Evolutionary conservation across 148 eudicot genomes (phyloP).

Genomic region (Rhododendron kiyosumense): DNA sequence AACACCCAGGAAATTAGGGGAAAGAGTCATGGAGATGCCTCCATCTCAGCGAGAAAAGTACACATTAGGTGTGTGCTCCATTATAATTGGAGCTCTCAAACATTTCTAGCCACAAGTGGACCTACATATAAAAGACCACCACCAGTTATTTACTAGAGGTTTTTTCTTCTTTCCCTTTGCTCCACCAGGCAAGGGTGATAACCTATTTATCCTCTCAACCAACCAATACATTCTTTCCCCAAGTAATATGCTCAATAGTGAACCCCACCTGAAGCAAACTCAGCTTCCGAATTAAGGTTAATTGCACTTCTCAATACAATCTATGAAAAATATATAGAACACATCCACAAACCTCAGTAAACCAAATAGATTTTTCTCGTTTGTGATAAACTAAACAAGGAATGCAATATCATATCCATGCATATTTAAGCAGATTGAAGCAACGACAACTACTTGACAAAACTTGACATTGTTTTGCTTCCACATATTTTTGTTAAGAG

Average conservation of each 20-base stretch:
- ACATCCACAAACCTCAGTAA: neutral
- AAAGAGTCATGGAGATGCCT: neutral
- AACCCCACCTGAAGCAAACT: neutral
- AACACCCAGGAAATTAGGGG: neutral
- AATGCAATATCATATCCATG: neutral
- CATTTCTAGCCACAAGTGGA: neutral
- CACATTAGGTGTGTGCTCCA: neutral
- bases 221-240: neutral
- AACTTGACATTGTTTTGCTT: neutral
- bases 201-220: neutral
- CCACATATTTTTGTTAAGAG: neutral
- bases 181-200: neutral
- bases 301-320: too few species aligned
- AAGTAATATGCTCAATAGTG: neutral
- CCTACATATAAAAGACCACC: neutral
- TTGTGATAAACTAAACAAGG: neutral
- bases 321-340: neutral
- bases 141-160: neutral
- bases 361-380: neutral
- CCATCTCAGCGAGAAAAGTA: neutral
- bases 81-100: neutral
- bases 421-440: neutral
- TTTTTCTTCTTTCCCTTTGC: neutral
- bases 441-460: neutral
- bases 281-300: too few species aligned